Base-by-base conservation (phyloP, 2,329 filamentous ascomycete species). In the Fusarium sp. region DNA sequence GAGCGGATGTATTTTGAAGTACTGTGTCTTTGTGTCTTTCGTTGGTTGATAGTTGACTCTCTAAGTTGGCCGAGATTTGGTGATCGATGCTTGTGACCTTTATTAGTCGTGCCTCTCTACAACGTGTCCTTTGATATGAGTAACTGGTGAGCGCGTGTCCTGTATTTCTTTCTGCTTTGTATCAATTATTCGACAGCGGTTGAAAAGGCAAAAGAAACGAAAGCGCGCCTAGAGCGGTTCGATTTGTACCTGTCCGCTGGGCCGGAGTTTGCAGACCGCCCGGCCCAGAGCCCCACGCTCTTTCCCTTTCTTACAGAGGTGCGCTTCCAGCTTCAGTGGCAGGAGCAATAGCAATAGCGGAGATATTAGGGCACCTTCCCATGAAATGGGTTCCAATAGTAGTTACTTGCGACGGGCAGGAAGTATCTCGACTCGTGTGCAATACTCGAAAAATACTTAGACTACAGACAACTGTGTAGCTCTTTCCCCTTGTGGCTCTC, bases 201-300 rank as follows among this genome's bases (percentile, higher is more conserved):
- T 28, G 33, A 44, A 51, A 24, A 51, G 28, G 33, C 26, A 48
- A 55, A 66, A 51, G 40, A 56, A 62, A 49, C 24, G 35, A 52
- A 41, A 62, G 37, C 43, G 50, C 61, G 71, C 65, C 62, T 67
- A 41, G 54, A 74, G 71, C 71, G 70, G 65, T 46, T 65, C 62
- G 67, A 64, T 43, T 56, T 60, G 50, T 62, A 49, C 48, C 62
- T 58, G 62, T 58, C 71, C 71, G 71, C 56, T 74, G 70, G 64
- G 54, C 71, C 72, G 72, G 67, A 60, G 55, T 71, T 67, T 65
- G 53, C 62, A 71, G 61, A 62, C 60, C 65, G 62, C 55, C 35
- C 35, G 35, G 35, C 8, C n/a, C 46, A 57, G 51, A 59, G 45
- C 65, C 58, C 56, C 54, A 68, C 63, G 50, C 43, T 47, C 33